phyloP scores from a whole-genome alignment of 371 early-diverging fungal species.

The Circinella minor region DNA sequence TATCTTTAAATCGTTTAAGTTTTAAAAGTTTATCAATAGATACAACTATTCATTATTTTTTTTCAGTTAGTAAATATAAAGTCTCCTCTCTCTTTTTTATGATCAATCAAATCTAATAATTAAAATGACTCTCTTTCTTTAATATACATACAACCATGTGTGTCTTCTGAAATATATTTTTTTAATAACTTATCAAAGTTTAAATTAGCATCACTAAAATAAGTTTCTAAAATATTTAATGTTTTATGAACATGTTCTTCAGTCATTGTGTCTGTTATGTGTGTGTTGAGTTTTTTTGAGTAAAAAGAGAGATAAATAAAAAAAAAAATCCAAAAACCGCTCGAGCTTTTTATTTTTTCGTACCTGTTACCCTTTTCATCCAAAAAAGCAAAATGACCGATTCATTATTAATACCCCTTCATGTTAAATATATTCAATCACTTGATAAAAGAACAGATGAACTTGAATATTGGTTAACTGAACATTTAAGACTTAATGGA shows the following conservation, averaged over 20 bases:
- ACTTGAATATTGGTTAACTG: slow-evolving; percentile 93
- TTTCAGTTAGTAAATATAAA: too few species aligned
- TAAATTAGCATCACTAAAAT: slow-evolving; percentile 49
- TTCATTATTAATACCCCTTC: slow-evolving; percentile 49
- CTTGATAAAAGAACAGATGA: slow-evolving; percentile 81
- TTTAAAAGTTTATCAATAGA: slow-evolving; percentile 23
- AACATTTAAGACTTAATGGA: slow-evolving; percentile 90
- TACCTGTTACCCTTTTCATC: not conserved
- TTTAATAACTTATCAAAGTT: slow-evolving; percentile 46
- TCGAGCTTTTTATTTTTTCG: not conserved
- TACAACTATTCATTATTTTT: slow-evolving; percentile 25
- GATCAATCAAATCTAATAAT: too few species aligned
- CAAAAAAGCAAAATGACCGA: slow-evolving; percentile 2
- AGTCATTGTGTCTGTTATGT: too few species aligned
- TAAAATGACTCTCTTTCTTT: too few species aligned
- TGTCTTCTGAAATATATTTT: slow-evolving; percentile 27
- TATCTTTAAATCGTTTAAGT: slow-evolving; percentile 26
- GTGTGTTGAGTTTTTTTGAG: not conserved
- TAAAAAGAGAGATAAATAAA: not conserved
- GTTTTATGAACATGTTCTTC: slow-evolving; percentile 23
- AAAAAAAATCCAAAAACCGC: not conserved
- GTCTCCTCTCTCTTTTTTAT: too few species aligned
- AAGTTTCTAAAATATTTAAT: slow-evolving; percentile 38
- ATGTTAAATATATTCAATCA: slow-evolving; percentile 80
- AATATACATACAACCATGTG: slow-evolving; percentile 31